Percentiles rank a stretch among this genome's conserved stretches.
phyloP scores from a whole-genome alignment of 345 rosid species.

The Aethionema arabicum region DNA sequence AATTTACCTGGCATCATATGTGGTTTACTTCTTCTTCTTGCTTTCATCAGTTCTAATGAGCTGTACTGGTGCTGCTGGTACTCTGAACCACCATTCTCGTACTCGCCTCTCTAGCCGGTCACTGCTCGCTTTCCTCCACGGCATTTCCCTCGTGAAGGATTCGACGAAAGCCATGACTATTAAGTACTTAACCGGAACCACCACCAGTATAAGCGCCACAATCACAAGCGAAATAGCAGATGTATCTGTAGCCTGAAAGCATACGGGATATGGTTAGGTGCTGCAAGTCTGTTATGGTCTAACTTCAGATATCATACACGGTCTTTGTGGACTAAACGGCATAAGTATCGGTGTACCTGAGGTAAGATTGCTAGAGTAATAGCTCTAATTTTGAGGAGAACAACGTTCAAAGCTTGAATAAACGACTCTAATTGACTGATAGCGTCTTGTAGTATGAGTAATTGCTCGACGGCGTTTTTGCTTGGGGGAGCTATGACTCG shows the following conservation, averaged over 20 bases:
- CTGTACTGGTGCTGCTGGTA: conserved; percentile 90
- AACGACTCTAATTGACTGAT: conserved; percentile 65
- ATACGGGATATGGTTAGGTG: neutral
- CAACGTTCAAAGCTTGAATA: conserved; percentile 70
- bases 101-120: conserved; percentile 61
- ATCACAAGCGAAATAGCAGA: conserved; percentile 57
- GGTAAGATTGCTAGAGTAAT: conserved; percentile 75
- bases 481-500: conserved; percentile 63
- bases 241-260: conserved; percentile 71
- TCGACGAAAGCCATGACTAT: conserved; percentile 57
- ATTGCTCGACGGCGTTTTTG: conserved; percentile 90
- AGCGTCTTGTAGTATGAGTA: conserved; percentile 74
- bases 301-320: neutral
- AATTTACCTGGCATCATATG: neutral
- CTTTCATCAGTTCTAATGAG: conserved; percentile 53
- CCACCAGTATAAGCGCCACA: conserved; percentile 49
- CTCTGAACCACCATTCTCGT: conserved; percentile 90
- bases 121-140: conserved; percentile 73
- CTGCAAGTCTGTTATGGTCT: neutral
- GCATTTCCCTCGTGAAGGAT: conserved; percentile 74
- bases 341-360: conserved; percentile 47
- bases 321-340: neutral
- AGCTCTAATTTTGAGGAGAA: conserved; percentile 89
- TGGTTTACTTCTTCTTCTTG: conserved; percentile 63
- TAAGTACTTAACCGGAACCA: conserved; percentile 58